Evolutionary conservation across 305 asterid genomes (phyloP).

Genomic region (Rubia tinctorum): DNA sequence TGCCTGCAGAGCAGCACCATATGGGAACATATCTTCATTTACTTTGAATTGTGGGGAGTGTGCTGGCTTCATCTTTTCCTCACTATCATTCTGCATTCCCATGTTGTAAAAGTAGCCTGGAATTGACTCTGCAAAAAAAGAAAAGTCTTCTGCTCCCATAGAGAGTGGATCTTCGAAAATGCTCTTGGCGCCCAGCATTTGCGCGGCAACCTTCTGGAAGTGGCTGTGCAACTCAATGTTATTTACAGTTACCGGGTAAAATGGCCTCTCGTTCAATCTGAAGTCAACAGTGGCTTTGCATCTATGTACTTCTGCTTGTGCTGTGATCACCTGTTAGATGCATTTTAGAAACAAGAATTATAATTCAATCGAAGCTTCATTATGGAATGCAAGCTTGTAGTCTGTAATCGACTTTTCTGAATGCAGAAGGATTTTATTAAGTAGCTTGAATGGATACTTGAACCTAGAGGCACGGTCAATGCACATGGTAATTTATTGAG

Average conservation of each 20-base stretch:
- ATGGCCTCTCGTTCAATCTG: conserved; percentile 29
- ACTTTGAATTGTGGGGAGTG: conserved; percentile 51
- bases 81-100: conserved; percentile 52
- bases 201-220: conserved; percentile 35
- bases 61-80: conserved; percentile 30
- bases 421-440: background rate
- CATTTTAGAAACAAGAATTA: background rate
- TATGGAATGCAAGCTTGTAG: background rate
- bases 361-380: background rate
- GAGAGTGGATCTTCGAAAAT: conserved; percentile 28
- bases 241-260: conserved; percentile 56
- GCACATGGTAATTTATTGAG: too few relatives aligned
- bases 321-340: conserved; percentile 38
- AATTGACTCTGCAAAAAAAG: conserved; percentile 50
- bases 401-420: background rate
- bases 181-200: conserved; percentile 40
- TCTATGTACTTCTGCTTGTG: conserved; percentile 60
- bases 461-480: too few relatives aligned
- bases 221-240: conserved; percentile 38
- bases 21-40: conserved; percentile 59
- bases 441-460: too few relatives aligned
- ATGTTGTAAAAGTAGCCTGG: conserved; percentile 53
- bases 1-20: conserved; percentile 74
- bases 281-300: conserved; percentile 53
- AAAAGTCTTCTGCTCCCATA: conserved; percentile 69